Conservation (phyloP, 1,139 yeast species). For the Pichia sp. region DNA sequence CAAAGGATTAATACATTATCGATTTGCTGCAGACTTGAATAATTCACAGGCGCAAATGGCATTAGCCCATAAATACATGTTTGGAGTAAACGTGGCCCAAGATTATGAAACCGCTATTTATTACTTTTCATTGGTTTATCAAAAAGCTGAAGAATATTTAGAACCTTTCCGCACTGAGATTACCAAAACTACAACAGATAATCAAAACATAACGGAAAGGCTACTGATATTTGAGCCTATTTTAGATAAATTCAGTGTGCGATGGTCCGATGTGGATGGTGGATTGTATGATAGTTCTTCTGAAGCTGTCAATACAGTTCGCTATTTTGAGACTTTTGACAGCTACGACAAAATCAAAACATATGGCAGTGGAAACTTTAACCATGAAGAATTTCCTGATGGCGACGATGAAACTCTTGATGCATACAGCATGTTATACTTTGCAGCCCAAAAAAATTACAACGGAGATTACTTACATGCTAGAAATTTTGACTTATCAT, state of each 20-base stretch:
- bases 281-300: conserved; percentile 50
- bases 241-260: conserved; percentile 43
- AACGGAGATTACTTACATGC: conserved; percentile 30
- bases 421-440: conserved; percentile 11
- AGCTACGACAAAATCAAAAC: conserved; percentile 10
- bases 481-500: conserved; percentile 37
- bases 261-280: conserved; percentile 60
- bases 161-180: conserved; percentile 5
- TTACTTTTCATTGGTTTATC: conserved; percentile 61
- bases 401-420: conserved; percentile 14
- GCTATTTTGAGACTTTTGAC: conserved; percentile 15
- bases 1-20: conserved; percentile 64
- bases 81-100: conserved; percentile 60
- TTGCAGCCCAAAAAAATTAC: conserved; percentile 20
- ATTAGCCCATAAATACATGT: conserved; percentile 59
- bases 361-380: not conserved
- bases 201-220: conserved; percentile 18
- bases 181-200: not conserved
- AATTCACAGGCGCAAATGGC: conserved; percentile 65
- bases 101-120: conserved; percentile 53
- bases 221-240: conserved; percentile 40
- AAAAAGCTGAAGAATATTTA: conserved; percentile 21
- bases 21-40: conserved; percentile 67
- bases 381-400: conserved; percentile 2
- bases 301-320: conserved; percentile 30